A percentile compares a stretch with the other conserved stretches of the same genome.
phyloP scores from a whole-genome alignment of 192 early-diverging fungal genomes.

The Geranomyces variabilis region DNA sequence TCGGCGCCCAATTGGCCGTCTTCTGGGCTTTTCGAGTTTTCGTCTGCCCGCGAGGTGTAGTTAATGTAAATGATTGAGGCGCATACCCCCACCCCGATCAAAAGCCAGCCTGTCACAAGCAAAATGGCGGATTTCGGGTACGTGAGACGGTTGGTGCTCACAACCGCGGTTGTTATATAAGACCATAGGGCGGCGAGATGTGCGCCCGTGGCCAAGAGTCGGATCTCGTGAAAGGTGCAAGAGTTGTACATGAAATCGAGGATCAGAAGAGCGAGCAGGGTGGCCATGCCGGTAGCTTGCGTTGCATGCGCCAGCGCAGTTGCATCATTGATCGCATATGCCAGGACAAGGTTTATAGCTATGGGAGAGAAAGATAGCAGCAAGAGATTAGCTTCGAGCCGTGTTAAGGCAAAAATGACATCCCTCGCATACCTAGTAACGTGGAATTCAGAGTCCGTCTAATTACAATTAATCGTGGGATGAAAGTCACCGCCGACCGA shows the following conservation, averaged over 20 bases:
- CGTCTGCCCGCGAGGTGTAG: not conserved
- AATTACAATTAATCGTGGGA: conserved; percentile 24
- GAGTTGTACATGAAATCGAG: conserved; percentile 22
- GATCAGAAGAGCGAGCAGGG: conserved; percentile 5
- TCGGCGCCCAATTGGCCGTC: not conserved
- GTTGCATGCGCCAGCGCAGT: not conserved
- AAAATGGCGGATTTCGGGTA: not conserved
- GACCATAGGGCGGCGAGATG: conserved; percentile 27
- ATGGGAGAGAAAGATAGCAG: not conserved
- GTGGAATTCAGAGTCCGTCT: conserved; percentile 17
- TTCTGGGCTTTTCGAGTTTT: not conserved
- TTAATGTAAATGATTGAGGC: not conserved
- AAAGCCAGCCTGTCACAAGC: conserved; percentile 13
- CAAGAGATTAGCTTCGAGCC: not conserved
- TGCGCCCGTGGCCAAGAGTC: conserved; percentile 10
- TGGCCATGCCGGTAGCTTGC: conserved; percentile 4
- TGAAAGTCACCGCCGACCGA: conserved; percentile 26
- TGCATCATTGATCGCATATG: conserved; percentile 6
- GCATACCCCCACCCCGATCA: not conserved
- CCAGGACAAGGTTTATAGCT: conserved; percentile 21
- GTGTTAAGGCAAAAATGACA: not conserved
- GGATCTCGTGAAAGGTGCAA: conserved; percentile 25
- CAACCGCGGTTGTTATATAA: conserved; percentile 3
- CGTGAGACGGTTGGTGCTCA: not conserved
- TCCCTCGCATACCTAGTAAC: not conserved